A percentile compares a stretch with the other conserved stretches of the same genome.
Conservation (phyloP, 768 basidiomycete species). For the Tricholoma sp. region DNA sequence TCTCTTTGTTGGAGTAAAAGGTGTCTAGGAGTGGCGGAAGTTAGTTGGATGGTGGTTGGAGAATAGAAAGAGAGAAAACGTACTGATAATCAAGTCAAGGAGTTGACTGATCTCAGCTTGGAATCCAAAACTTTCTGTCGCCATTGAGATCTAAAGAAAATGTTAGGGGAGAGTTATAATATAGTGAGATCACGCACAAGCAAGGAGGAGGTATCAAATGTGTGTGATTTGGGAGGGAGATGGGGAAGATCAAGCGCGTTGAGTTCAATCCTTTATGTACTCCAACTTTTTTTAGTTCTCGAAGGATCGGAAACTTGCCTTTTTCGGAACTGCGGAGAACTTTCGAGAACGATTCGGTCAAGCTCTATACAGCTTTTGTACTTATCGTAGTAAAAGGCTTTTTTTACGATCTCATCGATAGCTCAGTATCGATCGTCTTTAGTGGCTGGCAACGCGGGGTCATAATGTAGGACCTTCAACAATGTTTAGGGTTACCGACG, state of each 20-base stretch:
- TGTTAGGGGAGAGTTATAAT: not conserved
- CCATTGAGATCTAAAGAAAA: conserved; percentile 41
- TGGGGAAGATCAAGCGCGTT: conserved; percentile 11
- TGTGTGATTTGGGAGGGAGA: conserved; percentile 10
- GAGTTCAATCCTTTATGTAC: conserved; percentile 28
- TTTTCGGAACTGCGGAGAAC: conserved; percentile 34
- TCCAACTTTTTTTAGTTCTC: conserved; percentile 38
- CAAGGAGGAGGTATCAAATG: conserved; percentile 15
- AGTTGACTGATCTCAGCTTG: conserved; percentile 99
- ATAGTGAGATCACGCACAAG: conserved; percentile 10
- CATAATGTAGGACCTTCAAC: too few species aligned
- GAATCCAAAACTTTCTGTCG: conserved; percentile 89
- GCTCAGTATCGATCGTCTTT: too few species aligned
- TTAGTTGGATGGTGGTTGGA: conserved; percentile 10
- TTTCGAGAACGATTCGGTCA: conserved; percentile 33
- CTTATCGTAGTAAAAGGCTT: too few species aligned
- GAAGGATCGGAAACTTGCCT: conserved; percentile 46
- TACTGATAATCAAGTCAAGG: conserved; percentile 97
- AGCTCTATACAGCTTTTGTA: too few species aligned
- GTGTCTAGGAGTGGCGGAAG: conserved; percentile 56
- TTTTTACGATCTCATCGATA: too few species aligned
- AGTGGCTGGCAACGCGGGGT: too few species aligned
- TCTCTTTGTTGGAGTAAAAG: conserved; percentile 99
- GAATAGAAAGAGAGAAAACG: conserved; percentile 24
- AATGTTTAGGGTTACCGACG: too few species aligned